These are phyloP conservation scores for Onygena corvina DNA, from an alignment of 2,329 filamentous ascomycete species.

Conservation along the genomic window DNA sequence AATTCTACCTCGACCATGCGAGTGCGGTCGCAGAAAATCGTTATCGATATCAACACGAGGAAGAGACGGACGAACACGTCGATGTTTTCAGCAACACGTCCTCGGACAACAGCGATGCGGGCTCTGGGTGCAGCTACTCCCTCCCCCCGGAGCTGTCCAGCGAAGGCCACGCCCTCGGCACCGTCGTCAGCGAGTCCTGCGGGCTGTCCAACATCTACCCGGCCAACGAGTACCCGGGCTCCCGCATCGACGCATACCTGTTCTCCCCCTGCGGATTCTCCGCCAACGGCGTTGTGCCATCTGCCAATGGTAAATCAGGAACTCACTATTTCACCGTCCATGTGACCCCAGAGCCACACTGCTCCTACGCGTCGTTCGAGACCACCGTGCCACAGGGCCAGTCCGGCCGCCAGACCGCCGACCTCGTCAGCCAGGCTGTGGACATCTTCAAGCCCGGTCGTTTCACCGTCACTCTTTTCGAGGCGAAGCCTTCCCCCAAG, in stretches of 20 bases:
- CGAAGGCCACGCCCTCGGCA: conserved; percentile 86
- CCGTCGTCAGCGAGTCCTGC: conserved; percentile 79
- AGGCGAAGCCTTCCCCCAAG: conserved; percentile 52
- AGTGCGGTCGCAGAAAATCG: conserved; percentile 79
- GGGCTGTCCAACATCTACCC: conserved; percentile 85
- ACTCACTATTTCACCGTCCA: conserved; percentile 97
- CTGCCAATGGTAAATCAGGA: conserved; percentile 45
- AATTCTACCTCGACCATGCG: conserved; percentile 66
- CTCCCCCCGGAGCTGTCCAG: conserved; percentile 68
- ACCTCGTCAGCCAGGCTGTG: conserved; percentile 87
- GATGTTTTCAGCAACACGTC: conserved; percentile 63
- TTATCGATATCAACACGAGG: conserved; percentile 59
- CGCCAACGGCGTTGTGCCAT: conserved; percentile 87
- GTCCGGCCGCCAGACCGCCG: conserved; percentile 73
- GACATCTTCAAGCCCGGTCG: conserved; percentile 94
- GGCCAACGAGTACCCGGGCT: conserved; percentile 73
- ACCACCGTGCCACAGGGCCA: conserved; percentile 90
- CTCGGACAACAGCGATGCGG: conserved; percentile 48
- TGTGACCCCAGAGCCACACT: conserved; percentile 91
- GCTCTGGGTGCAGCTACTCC: conserved; percentile 37
- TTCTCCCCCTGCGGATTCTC: conserved; percentile 97
- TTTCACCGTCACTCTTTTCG: conserved; percentile 93
- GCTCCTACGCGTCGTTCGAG: conserved; percentile 96
- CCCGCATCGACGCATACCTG: conserved; percentile 86
- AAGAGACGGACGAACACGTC: conserved; percentile 49